Conservation (phyloP, 1,139 yeast genomes). For the Pichia sp. region DNA sequence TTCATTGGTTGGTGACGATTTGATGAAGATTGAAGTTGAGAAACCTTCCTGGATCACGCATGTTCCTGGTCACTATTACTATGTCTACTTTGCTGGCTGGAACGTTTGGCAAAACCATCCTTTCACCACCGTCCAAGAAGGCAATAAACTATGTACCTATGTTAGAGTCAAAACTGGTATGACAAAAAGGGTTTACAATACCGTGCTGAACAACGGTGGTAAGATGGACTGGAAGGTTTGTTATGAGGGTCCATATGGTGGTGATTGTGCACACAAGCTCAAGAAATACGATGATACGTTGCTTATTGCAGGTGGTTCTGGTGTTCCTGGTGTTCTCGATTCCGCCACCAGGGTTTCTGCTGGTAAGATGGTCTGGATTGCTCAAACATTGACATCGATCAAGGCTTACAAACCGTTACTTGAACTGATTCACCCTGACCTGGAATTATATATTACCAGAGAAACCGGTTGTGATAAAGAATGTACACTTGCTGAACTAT, state of each 20-base stretch:
- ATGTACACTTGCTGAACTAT: background rate
- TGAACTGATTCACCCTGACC: conserved; percentile 1
- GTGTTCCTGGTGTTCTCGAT: conserved; percentile 3
- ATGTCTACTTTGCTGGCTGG: conserved; percentile 27
- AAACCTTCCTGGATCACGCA: conserved; percentile 36
- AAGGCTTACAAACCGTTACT: conserved; percentile 8
- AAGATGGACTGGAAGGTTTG: conserved; percentile 29
- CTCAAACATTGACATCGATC: conserved; percentile 3
- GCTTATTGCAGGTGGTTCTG: conserved; percentile 59
- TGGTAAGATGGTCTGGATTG: conserved; percentile 15
- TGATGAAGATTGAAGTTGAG: conserved; percentile 37
- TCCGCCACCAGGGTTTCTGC: conserved; percentile 25
- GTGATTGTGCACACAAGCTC: conserved; percentile 18
- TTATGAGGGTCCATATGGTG: conserved; percentile 64
- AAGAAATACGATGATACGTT: conserved; percentile 46
- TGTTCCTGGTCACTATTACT: conserved; percentile 41
- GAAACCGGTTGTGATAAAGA: background rate
- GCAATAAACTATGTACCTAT: conserved; percentile 23
- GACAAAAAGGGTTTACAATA: conserved; percentile 18
- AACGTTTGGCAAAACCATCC: conserved; percentile 35
- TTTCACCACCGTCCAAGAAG: conserved; percentile 29
- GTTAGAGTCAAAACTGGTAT: conserved; percentile 33
- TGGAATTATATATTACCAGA: conserved; percentile 15
- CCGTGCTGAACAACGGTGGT: conserved; percentile 19
- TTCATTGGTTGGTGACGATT: conserved; percentile 28